Conservation (phyloP, 257 asterid genomes). For the Craterostigma plantagineum region DNA sequence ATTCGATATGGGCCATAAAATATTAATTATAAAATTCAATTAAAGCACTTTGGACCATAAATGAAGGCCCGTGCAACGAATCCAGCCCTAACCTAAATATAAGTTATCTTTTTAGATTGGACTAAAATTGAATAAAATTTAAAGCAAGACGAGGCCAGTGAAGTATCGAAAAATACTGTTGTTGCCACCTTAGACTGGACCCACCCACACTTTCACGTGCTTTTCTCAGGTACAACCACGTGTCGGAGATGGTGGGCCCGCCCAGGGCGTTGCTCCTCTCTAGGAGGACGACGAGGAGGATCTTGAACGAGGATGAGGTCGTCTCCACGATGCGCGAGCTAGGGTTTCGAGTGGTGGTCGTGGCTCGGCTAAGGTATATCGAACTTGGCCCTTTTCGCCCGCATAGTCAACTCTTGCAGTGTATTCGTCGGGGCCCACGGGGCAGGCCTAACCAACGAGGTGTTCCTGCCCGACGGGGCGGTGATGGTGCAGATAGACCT, state of each 20-base stretch:
- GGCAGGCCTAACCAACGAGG: constrained; percentile 77
- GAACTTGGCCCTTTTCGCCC: constrained; percentile 33
- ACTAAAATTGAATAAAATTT: no score
- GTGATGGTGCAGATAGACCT: constrained; percentile 62
- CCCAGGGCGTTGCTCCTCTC: constrained; percentile 48
- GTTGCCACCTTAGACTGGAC: no score
- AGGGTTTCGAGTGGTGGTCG: constrained; percentile 44
- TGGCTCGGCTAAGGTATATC: constrained; percentile 35
- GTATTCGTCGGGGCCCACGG: constrained; percentile 83
- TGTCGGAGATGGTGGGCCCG: constrained; percentile 17
- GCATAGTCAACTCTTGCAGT: constrained; percentile 48
- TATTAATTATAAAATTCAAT: no score
- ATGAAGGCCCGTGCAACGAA: no score
- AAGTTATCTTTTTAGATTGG: no score
- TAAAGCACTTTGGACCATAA: no score
- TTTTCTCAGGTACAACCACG: constrained; percentile 17
- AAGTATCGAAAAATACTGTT: no score
- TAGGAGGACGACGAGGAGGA: constrained; percentile 43
- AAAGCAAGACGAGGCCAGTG: no score
- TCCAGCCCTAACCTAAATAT: no score
- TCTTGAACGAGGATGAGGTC: constrained; percentile 38
- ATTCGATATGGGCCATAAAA: no score
- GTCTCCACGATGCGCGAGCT: constrained; percentile 32
- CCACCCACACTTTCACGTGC: no score
- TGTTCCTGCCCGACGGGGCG: constrained; percentile 55